These are phyloP conservation scores for Hypocreales sp. DNA, from an alignment of 2,329 filamentous ascomycete species.

Conservation along the genomic window DNA sequence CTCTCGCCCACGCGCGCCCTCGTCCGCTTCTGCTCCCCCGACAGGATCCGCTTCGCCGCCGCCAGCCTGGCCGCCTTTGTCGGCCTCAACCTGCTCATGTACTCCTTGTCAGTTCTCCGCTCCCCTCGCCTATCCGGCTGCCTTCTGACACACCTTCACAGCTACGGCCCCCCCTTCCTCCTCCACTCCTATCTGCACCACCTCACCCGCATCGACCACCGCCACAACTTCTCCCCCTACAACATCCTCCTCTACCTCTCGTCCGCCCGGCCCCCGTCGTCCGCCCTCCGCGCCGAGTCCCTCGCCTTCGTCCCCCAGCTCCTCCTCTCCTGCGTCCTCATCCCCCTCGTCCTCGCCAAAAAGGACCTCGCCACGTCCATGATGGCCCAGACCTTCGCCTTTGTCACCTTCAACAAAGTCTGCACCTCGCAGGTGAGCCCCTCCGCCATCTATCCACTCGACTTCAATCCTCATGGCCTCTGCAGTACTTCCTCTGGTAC, in stretches of 20 bases:
- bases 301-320: constrained; percentile 84
- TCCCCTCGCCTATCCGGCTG: background rate
- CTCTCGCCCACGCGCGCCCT: constrained; percentile 10
- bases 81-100: constrained; percentile 66
- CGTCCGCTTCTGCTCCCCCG: constrained; percentile 31
- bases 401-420: constrained; percentile 97
- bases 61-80: constrained; percentile 60
- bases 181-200: constrained; percentile 90
- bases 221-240: constrained; percentile 97
- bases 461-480: background rate
- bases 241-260: constrained; percentile 81
- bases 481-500: constrained; percentile 95
- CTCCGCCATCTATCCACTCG: background rate
- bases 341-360: constrained; percentile 65
- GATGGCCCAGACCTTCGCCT: constrained; percentile 92
- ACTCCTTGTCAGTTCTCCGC: constrained; percentile 39
- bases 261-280: constrained; percentile 41
- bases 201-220: constrained; percentile 81
- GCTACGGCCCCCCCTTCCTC: constrained; percentile 69
- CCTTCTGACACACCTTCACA: constrained; percentile 13
- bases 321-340: constrained; percentile 58
- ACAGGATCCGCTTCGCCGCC: constrained; percentile 41
- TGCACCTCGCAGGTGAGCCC: constrained; percentile 84
- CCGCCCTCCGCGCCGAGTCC: constrained; percentile 45
- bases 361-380: constrained; percentile 69